phyloP scores from a whole-genome alignment of 257 asterid species.

The Haberlea rhodopensis region DNA sequence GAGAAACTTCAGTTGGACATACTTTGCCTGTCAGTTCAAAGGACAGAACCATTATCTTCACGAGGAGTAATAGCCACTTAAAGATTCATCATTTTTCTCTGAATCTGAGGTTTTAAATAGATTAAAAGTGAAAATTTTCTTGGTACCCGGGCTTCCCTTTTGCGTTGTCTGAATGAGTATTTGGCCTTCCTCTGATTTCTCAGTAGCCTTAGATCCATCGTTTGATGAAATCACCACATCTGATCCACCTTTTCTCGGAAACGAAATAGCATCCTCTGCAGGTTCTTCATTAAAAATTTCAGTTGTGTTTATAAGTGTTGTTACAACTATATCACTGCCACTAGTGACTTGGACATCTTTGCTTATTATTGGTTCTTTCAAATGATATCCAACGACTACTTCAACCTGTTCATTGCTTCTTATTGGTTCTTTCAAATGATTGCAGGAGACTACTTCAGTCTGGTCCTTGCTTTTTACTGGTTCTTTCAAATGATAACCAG shows the following conservation, averaged over 20 bases:
- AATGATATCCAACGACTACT: background rate
- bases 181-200: conserved; percentile 28
- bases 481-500: background rate
- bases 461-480: background rate
- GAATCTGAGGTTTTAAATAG: too few relatives aligned
- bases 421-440: too few relatives aligned
- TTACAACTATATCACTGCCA: background rate
- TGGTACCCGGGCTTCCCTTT: conserved; percentile 40
- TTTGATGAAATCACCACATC: conserved; percentile 41
- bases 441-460: too few relatives aligned
- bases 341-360: background rate
- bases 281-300: conserved; percentile 8
- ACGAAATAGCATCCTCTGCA: conserved; percentile 27
- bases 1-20: conserved; percentile 34
- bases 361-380: background rate
- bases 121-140: conserved; percentile 14
- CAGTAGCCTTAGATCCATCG: conserved; percentile 29
- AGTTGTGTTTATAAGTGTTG: background rate
- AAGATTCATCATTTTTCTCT: too few relatives aligned
- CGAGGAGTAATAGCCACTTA: background rate
- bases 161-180: conserved; percentile 29
- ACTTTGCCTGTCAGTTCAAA: conserved; percentile 40
- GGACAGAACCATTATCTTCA: background rate
- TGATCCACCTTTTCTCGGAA: conserved; percentile 41
- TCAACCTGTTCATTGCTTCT: background rate